phyloP scores from a whole-genome alignment of 2,329 filamentous ascomycete genomes.

The Annulohypoxylon truncatum region DNA sequence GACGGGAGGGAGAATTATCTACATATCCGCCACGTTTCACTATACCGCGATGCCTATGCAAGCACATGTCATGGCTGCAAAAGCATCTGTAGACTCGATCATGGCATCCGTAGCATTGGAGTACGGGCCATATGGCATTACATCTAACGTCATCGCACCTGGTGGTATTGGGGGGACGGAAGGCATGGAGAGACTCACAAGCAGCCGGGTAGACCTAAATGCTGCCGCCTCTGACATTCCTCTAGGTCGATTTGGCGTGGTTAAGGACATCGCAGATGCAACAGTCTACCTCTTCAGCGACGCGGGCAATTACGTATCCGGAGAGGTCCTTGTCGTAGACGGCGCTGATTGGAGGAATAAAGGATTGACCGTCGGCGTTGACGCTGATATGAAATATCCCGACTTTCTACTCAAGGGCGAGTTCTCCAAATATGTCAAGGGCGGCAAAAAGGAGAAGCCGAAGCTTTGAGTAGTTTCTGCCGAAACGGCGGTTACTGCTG shows the following conservation, averaged over 20 bases:
- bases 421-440: conserved; percentile 56
- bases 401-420: conserved; percentile 59
- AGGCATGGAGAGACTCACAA: conserved; percentile 74
- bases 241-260: conserved; percentile 78
- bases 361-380: conserved; percentile 59
- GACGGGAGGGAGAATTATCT: conserved; percentile 86
- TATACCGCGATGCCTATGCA: conserved; percentile 89
- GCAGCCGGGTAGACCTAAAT: conserved; percentile 51
- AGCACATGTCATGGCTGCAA: conserved; percentile 89
- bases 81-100: conserved; percentile 89
- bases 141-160: conserved; percentile 88
- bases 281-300: conserved; percentile 91
- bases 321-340: conserved; percentile 81
- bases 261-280: conserved; percentile 91
- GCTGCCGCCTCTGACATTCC: conserved; percentile 67
- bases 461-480: conserved; percentile 53
- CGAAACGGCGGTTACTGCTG: neutral
- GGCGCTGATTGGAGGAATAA: conserved; percentile 69
- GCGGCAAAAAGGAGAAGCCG: conserved; percentile 52
- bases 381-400: conserved; percentile 63
- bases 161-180: conserved; percentile 90
- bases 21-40: conserved; percentile 90
- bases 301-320: conserved; percentile 87
- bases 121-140: conserved; percentile 87
- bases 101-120: conserved; percentile 84